Conservation (phyloP, 2,329 filamentous ascomycete species). For the Calonectria pseudoreteaudii region DNA sequence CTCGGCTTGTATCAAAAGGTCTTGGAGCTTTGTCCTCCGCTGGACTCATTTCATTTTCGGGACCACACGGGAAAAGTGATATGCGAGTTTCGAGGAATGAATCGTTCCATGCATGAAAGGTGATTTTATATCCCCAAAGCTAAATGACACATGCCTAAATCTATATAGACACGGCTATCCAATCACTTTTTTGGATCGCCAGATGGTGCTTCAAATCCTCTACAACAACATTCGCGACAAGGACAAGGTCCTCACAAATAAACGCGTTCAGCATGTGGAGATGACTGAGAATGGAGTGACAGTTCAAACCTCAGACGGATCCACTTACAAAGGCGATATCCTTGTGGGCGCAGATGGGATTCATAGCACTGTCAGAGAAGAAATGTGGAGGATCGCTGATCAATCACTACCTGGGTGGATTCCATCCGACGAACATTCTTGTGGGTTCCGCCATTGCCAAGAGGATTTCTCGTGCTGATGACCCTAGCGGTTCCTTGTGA, state of each 20-base stretch:
- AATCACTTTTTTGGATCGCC: slow-evolving; percentile 50
- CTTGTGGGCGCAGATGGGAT: slow-evolving; percentile 56
- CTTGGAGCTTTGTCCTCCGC: slow-evolving; percentile 12
- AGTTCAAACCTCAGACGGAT: background rate
- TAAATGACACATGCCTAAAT: background rate
- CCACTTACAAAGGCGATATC: slow-evolving; percentile 45
- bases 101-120: slow-evolving; percentile 19
- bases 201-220: slow-evolving; percentile 47
- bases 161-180: slow-evolving; percentile 44
- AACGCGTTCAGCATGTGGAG: slow-evolving; percentile 24
- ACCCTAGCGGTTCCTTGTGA: slow-evolving; percentile 12
- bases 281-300: slow-evolving; percentile 24
- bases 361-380: slow-evolving; percentile 50
- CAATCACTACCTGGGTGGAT: slow-evolving; percentile 17
- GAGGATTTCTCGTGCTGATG: background rate
- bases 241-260: slow-evolving; percentile 25
- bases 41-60: slow-evolving; percentile 22
- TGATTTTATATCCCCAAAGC: background rate
- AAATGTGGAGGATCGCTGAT: slow-evolving; percentile 41
- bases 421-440: slow-evolving; percentile 5
- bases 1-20: slow-evolving; percentile 45
- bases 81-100: slow-evolving; percentile 17
- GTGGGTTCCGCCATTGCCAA: background rate
- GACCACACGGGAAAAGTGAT: slow-evolving; percentile 4
- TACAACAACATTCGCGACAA: slow-evolving; percentile 49